Evolutionary conservation across 2,329 filamentous ascomycete species (phyloP).

Genomic region (Ophiostoma sp.): DNA sequence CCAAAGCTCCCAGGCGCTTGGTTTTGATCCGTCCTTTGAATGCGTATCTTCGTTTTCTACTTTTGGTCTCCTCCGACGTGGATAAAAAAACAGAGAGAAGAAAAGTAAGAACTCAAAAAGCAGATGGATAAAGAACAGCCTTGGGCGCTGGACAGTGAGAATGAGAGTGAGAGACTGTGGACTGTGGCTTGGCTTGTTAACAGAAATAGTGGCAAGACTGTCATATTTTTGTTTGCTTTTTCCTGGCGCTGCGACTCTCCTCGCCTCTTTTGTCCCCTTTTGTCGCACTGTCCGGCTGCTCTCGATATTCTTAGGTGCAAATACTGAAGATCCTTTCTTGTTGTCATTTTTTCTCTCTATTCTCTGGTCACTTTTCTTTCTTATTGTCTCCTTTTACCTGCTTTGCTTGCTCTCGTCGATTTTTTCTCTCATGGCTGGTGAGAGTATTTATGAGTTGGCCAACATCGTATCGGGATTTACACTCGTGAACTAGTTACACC

Average conservation of each 20-base stretch:
- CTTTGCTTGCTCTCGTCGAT: background rate
- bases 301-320: background rate
- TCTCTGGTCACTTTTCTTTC: background rate
- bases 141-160: no score
- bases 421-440: no score
- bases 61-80: background rate
- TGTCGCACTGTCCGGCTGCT: background rate
- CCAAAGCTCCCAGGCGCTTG: background rate
- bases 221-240: constrained; percentile 10
- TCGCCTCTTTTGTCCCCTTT: constrained; percentile 5
- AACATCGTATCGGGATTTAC: no score
- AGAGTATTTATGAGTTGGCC: background rate
- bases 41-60: constrained; percentile 1
- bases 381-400: background rate
- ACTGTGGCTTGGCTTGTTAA: no score
- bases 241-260: background rate
- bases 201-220: background rate
- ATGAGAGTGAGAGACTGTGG: no score
- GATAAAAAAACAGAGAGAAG: background rate
- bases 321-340: background rate
- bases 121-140: no score
- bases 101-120: no score
- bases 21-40: background rate
- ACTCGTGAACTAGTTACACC: no score
- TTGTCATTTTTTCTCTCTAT: constrained; percentile 1